phyloP scores from a whole-genome alignment of 2,329 filamentous ascomycete genomes.

The Tricladium varicosporioides region DNA sequence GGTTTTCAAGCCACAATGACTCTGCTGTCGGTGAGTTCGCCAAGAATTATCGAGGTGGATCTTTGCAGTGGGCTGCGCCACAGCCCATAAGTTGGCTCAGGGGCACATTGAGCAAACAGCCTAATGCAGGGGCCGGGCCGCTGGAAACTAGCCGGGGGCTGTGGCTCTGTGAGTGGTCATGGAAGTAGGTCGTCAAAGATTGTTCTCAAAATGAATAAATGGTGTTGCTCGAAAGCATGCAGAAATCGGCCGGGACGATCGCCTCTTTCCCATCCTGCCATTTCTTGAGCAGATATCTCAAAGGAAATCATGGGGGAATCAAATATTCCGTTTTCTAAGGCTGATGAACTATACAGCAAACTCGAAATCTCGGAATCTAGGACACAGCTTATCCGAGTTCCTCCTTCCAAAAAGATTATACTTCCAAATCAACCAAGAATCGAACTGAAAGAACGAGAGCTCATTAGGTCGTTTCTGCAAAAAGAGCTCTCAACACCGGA shows the following conservation, averaged over 20 bases:
- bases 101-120: not conserved
- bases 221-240: not conserved
- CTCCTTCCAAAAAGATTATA: not conserved
- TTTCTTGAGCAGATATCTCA: not conserved
- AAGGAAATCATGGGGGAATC: not conserved
- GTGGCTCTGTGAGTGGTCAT: not conserved
- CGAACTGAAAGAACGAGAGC: not conserved
- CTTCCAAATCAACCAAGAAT: not conserved
- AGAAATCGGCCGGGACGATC: too few relatives aligned
- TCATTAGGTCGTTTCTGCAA: not conserved
- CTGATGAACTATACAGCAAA: not conserved
- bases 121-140: not conserved
- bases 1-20: too few relatives aligned
- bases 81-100: not conserved
- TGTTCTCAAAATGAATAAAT: not conserved
- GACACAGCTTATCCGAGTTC: not conserved
- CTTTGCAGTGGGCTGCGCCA: not conserved
- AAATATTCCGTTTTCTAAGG: not conserved
- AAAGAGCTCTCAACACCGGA: constrained; percentile 1
- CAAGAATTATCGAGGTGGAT: too few relatives aligned
- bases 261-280: too few relatives aligned
- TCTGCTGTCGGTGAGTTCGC: too few relatives aligned
- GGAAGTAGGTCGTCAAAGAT: not conserved
- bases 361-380: not conserved
- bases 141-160: not conserved